Percentiles rank a stretch among this genome's conserved stretches.
Evolutionary conservation across 768 basidiomycete genomes (phyloP).

Genomic region (Podaxis sp.): DNA sequence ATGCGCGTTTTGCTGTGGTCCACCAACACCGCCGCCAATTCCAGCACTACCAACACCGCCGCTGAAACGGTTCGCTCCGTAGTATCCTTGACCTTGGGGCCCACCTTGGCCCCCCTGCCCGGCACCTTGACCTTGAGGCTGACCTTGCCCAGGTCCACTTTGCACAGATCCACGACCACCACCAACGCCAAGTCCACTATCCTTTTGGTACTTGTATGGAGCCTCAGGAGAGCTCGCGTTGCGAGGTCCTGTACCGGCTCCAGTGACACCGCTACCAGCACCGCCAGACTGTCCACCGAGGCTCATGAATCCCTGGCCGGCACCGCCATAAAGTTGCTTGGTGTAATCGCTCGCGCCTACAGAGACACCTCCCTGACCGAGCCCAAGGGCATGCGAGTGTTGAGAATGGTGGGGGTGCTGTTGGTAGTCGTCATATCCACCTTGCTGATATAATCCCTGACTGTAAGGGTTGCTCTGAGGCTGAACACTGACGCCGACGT

Average conservation of each 20-base stretch:
- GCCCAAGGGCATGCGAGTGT: slow-evolving; percentile 45
- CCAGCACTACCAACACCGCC: slow-evolving; percentile 35
- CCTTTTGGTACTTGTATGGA: slow-evolving; percentile 74
- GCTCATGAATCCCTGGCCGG: slow-evolving; percentile 64
- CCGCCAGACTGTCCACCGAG: slow-evolving; percentile 49
- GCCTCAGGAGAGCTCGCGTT: slow-evolving; percentile 67
- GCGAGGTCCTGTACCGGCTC: slow-evolving; percentile 45
- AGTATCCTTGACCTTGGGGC: slow-evolving; percentile 52
- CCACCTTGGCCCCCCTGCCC: slow-evolving; percentile 46
- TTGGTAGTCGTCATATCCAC: slow-evolving; percentile 42
- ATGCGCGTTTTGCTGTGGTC: slow-evolving; percentile 41
- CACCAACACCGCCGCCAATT: slow-evolving; percentile 36
- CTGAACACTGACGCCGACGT: slow-evolving; percentile 46
- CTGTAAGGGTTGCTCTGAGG: slow-evolving; percentile 58
- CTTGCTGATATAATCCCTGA: slow-evolving; percentile 65
- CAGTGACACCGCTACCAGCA: slow-evolving; percentile 34
- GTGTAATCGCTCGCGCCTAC: slow-evolving; percentile 40
- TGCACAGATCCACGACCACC: slow-evolving; percentile 44
- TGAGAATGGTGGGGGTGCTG: slow-evolving; percentile 55
- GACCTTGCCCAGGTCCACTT: slow-evolving; percentile 51
- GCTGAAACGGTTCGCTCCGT: slow-evolving; percentile 46
- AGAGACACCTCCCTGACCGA: slow-evolving; percentile 39
- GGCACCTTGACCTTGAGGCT: slow-evolving; percentile 51
- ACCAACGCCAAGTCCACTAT: slow-evolving; percentile 50
- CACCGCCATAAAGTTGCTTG: slow-evolving; percentile 48